phyloP scores from a whole-genome alignment of 2,329 filamentous ascomycete genomes.

The Coniochaeta prunicola region DNA sequence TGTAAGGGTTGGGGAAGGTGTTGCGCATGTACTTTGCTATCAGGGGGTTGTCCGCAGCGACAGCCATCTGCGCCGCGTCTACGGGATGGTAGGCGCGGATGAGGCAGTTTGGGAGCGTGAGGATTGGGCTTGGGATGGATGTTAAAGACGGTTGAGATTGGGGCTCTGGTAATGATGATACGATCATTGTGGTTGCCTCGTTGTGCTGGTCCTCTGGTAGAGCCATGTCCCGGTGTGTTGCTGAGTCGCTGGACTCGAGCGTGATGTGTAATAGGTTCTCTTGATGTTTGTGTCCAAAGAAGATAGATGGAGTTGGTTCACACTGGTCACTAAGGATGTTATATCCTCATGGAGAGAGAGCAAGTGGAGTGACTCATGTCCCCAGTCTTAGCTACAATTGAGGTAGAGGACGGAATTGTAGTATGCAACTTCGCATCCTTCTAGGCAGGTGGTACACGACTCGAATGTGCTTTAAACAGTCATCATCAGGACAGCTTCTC shows the following conservation, averaged over 20 bases:
- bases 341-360: neutral
- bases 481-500: no score
- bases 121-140: slow-evolving; percentile 14
- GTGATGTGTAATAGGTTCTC: neutral
- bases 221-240: neutral
- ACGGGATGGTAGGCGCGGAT: slow-evolving; percentile 30
- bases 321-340: neutral
- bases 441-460: neutral
- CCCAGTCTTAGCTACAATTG: neutral
- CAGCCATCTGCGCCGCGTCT: slow-evolving; percentile 29
- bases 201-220: neutral
- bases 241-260: neutral
- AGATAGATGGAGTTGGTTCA: no score
- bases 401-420: no score
- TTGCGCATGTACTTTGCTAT: slow-evolving; percentile 33
- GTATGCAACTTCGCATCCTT: neutral
- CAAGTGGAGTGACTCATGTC: neutral
- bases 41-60: slow-evolving; percentile 28
- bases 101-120: slow-evolving; percentile 22
- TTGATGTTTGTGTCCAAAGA: neutral
- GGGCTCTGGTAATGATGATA: neutral
- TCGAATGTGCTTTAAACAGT: no score
- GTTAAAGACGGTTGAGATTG: neutral
- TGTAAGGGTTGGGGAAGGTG: slow-evolving; percentile 39
- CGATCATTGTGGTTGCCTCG: neutral